A percentile compares a stretch with the other conserved stretches of the same genome.
phyloP scores from a whole-genome alignment of 495 filamentous ascomycete genomes.

The Talaromyces trachyspermus region DNA sequence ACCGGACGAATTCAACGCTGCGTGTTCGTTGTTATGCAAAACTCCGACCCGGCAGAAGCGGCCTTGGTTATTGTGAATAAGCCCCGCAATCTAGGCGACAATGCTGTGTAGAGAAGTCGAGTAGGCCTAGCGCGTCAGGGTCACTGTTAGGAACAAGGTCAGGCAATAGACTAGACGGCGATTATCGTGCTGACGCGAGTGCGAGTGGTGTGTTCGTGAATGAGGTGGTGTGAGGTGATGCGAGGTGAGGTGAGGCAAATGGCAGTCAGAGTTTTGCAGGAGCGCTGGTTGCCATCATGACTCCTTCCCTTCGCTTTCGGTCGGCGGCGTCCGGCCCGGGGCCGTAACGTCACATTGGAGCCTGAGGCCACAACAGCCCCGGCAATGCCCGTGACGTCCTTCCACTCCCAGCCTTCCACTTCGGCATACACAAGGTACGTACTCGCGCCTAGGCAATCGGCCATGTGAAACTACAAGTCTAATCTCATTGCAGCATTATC shows the following conservation, averaged over 20 bases:
- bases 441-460: too few species aligned
- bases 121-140: too few species aligned
- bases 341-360: neutral
- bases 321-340: neutral
- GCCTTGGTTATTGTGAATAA: neutral
- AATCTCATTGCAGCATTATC: too few species aligned
- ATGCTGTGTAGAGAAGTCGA: too few species aligned
- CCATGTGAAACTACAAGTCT: too few species aligned
- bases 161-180: too few species aligned
- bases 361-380: neutral
- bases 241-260: neutral
- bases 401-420: too few species aligned
- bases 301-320: conserved; percentile 1
- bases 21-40: neutral
- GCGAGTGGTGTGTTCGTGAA: neutral
- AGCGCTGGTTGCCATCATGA: neutral
- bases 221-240: neutral
- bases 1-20: neutral
- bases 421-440: too few species aligned
- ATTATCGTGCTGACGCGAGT: too few species aligned
- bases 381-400: too few species aligned
- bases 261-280: neutral
- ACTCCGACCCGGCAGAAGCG: neutral
- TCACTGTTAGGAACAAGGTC: too few species aligned
- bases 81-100: conserved; percentile 1